A percentile compares a stretch with the other conserved stretches of the same genome.
These are phyloP conservation scores for Cutaneotrichosporon mucoides DNA, from an alignment of 1,284 basidiomycete species.

Conservation along the genomic window DNA sequence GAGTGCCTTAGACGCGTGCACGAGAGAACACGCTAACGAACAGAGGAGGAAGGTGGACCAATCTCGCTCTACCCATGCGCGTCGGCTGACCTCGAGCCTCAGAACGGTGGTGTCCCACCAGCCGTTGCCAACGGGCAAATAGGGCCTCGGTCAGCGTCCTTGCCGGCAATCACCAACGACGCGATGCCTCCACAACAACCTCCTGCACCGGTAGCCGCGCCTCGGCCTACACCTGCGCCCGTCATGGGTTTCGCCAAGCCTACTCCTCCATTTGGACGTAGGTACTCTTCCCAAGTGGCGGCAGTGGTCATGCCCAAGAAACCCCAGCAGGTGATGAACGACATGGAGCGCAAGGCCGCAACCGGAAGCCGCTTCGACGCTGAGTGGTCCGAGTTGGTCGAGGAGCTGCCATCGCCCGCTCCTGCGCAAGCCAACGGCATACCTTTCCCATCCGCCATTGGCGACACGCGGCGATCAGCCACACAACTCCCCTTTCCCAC, in stretches of 20 bases:
- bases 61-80: conserved; percentile 13
- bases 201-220: background rate
- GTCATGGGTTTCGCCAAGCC: background rate
- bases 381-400: conserved; percentile 3
- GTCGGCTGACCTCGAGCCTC: background rate
- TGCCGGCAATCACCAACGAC: background rate
- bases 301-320: conserved; percentile 8
- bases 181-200: background rate
- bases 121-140: background rate
- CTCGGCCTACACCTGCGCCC: background rate
- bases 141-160: background rate
- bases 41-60: conserved; percentile 13
- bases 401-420: background rate
- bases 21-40: background rate
- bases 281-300: background rate
- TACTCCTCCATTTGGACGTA: background rate
- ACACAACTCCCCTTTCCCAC: background rate
- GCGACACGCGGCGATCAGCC: too few relatives aligned
- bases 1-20: background rate
- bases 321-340: conserved; percentile 5
- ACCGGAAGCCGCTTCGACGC: conserved; percentile 2
- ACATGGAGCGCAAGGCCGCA: conserved; percentile 1
- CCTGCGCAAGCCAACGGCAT: background rate
- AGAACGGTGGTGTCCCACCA: background rate
- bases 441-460: background rate